Percentiles rank a stretch among this genome's conserved stretches.
These are phyloP conservation scores for Vicia sativa DNA, from an alignment of 306 rosid genomes.

Conservation along the genomic window DNA sequence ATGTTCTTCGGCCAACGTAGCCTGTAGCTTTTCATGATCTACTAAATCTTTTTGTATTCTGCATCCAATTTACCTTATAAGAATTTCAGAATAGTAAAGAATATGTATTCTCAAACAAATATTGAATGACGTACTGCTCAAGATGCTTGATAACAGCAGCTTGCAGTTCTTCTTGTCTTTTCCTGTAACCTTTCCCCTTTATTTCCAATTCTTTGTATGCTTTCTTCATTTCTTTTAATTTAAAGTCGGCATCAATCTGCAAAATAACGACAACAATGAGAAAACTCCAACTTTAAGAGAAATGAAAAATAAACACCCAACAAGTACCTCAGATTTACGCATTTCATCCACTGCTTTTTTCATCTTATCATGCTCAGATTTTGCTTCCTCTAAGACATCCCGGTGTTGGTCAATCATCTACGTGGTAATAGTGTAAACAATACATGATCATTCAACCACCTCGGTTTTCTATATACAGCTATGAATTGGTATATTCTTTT, in stretches of 20 bases:
- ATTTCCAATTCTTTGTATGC: constrained; percentile 69
- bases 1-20: constrained; percentile 58
- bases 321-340: constrained; percentile 85
- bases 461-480: constrained; percentile 7
- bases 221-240: constrained; percentile 86
- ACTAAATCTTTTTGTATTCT: constrained; percentile 85
- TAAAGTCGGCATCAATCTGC: constrained; percentile 87
- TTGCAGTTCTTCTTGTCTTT: constrained; percentile 78
- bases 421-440: constrained; percentile 32
- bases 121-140: constrained; percentile 74
- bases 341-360: constrained; percentile 72
- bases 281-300: constrained; percentile 19
- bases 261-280: constrained; percentile 33
- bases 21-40: constrained; percentile 82
- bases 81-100: constrained; percentile 35
- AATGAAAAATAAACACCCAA: constrained; percentile 16
- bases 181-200: constrained; percentile 75
- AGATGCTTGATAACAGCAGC: constrained; percentile 72
- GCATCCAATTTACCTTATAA: constrained; percentile 38
- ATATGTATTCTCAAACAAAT: constrained; percentile 4
- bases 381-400: constrained; percentile 68
- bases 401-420: constrained; percentile 75
- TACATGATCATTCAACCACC: constrained; percentile 15
- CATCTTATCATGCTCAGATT: constrained; percentile 62
- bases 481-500: neutral